A percentile compares a stretch with the other conserved stretches of the same genome.
These are phyloP conservation scores for Cucurbita maxima DNA, from an alignment of 306 rosid genomes.

Conservation along the genomic window DNA sequence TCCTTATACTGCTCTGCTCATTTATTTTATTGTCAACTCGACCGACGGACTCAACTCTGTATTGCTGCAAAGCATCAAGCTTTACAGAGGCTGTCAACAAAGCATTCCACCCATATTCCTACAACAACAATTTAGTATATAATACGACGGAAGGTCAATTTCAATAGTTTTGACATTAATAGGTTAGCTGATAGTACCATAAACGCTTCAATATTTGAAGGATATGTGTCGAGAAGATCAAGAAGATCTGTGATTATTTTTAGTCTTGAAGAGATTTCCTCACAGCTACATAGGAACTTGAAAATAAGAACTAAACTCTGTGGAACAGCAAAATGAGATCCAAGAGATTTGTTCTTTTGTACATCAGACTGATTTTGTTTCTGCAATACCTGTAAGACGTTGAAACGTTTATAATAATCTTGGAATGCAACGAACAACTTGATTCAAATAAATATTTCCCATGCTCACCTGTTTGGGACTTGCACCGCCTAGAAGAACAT, in stretches of 20 bases:
- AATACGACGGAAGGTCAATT: conserved; percentile 13
- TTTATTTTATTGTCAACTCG: conserved; percentile 30
- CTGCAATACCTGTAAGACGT: conserved; percentile 65
- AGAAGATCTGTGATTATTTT: conserved; percentile 68
- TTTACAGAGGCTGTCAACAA: conserved; percentile 65
- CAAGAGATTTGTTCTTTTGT: conserved; percentile 54
- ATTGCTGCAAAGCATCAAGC: conserved; percentile 53
- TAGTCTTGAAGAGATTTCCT: conserved; percentile 45
- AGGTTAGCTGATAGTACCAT: conserved; percentile 41
- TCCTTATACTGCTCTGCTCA: conserved; percentile 50
- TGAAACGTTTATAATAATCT: neutral
- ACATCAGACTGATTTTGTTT: conserved; percentile 55
- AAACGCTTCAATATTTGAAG: conserved; percentile 93
- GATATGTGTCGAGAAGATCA: conserved; percentile 89
- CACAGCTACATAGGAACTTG: conserved; percentile 65
- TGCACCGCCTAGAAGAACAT: conserved; percentile 98
- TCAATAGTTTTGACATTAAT: neutral
- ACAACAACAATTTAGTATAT: conserved; percentile 10
- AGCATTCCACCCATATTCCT: conserved; percentile 96
- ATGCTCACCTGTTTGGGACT: conserved; percentile 89
- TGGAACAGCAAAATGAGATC: conserved; percentile 76
- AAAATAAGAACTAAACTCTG: conserved; percentile 77
- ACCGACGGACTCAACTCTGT: conserved; percentile 26
- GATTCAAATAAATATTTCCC: neutral
- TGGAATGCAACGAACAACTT: neutral